Evolutionary conservation across 2,329 filamentous ascomycete genomes (phyloP).

Genomic region (Colletotrichum zoysiae): DNA sequence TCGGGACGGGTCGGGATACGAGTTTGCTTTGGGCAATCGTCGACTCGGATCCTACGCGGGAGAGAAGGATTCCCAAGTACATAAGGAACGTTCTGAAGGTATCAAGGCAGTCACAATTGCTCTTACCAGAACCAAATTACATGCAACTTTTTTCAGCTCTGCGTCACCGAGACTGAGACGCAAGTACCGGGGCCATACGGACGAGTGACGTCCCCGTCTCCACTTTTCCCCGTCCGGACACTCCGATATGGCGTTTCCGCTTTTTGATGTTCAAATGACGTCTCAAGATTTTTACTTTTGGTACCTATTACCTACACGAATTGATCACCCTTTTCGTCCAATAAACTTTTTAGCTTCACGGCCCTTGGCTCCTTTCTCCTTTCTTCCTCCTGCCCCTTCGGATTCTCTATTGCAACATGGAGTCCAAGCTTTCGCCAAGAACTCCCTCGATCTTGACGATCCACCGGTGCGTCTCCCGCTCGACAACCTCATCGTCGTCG

Average conservation of each 20-base stretch:
- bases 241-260: conserved; percentile 7
- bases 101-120: background rate
- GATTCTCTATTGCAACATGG: conserved; percentile 84
- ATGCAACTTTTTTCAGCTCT: conserved; percentile 11
- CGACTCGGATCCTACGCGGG: background rate
- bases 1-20: conserved; percentile 3
- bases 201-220: conserved; percentile 17
- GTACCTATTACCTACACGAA: conserved; percentile 3
- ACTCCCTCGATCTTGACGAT: conserved; percentile 90
- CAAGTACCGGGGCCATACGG: background rate
- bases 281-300: conserved; percentile 8
- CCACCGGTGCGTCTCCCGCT: conserved; percentile 90
- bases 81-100: background rate
- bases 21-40: background rate
- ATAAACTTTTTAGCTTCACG: background rate
- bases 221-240: conserved; percentile 16
- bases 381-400: background rate
- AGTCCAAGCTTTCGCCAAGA: conserved; percentile 89
- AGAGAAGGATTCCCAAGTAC: background rate
- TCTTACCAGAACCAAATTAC: background rate
- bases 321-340: conserved; percentile 6
- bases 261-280: conserved; percentile 27
- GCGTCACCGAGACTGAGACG: conserved; percentile 16
- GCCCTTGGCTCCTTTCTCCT: background rate
- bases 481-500: conserved; percentile 94